phyloP scores from a whole-genome alignment of 768 basidiomycete genomes.

The Agaricus blazei region DNA sequence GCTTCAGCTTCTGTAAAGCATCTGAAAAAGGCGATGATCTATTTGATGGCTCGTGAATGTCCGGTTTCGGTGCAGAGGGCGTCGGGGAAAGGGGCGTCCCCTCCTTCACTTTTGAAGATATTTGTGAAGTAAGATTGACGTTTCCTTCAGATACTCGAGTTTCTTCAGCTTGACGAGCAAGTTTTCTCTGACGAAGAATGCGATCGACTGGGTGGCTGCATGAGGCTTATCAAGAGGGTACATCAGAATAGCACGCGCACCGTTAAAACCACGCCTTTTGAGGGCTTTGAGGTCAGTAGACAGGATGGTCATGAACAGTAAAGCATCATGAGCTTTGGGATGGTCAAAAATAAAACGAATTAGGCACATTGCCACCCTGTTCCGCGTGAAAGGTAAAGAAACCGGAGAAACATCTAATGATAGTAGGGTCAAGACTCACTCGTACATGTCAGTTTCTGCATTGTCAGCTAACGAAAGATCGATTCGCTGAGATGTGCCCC shows the following conservation, averaged over 20 bases:
- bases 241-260: conserved; percentile 36
- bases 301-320: conserved; percentile 90
- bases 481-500: conserved; percentile 47
- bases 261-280: conserved; percentile 81
- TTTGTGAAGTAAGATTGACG: conserved; percentile 5
- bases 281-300: conserved; percentile 84
- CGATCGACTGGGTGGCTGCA: conserved; percentile 65
- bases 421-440: conserved; percentile 49
- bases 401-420: not conserved
- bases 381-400: not conserved
- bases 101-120: not conserved
- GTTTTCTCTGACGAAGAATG: conserved; percentile 66
- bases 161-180: conserved; percentile 40
- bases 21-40: conserved; percentile 9
- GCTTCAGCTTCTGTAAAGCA: conserved; percentile 25
- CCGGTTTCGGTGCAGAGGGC: not conserved
- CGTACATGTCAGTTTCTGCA: conserved; percentile 83
- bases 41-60: not conserved
- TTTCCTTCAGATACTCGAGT: conserved; percentile 1
- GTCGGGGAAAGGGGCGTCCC: not conserved
- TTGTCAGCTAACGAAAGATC: conserved; percentile 76
- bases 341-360: conserved; percentile 75
- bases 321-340: conserved; percentile 79
- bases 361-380: conserved; percentile 78
- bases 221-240: conserved; percentile 5